Base-by-base conservation (phyloP, 345 rosid species). In the Euphorbia tirucalli region DNA sequence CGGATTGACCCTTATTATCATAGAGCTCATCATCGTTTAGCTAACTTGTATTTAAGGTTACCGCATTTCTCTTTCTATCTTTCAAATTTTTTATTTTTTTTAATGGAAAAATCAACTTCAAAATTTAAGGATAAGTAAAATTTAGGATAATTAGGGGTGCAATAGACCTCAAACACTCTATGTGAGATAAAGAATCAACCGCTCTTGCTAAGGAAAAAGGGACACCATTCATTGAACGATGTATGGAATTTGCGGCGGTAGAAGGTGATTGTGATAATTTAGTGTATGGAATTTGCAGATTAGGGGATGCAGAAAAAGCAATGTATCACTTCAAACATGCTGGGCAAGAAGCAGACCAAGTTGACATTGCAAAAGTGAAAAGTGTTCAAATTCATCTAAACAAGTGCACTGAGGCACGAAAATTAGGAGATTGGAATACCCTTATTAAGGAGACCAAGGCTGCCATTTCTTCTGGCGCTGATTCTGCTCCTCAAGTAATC, bases 1-100 rank as follows among this genome's bases (percentile, higher is more conserved):
- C 84, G 87, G 63, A 88, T 95, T 19, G 97, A 95, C 7, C 99
- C 98, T 11, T 76, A 70, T 73, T 95, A 95, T 61, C 96, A 92
- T 58, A 76, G 99, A 63, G 99, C 99, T 78, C 99, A 95, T 59
- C 93, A 85, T 80, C 96, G 99, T 7, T 80, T 95, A 74, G 99
- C 91, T 16, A 89, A 83, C 77, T 85, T 95, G 69, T 79, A 89
- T 74, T 83, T 90, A 81, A 89, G 96, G 99, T 92, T 80, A 14
- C 1, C 2, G 9, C 16, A 60, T n/a, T 1, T 57, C 30, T 11
- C 19, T 3, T 59, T 59, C 14, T 0, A 27, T 28, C 14, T 59
- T 52, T 52, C 25, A 0, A 7, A 52, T 3, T 19, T 1, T 1
- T 52, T 4, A 52, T 52, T 19, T 19, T n/a, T n/a, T n/a, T n/a